Evolutionary conservation across 2,329 filamentous ascomycete species (phyloP).

Genomic region (Trichoderma pleuroti): DNA sequence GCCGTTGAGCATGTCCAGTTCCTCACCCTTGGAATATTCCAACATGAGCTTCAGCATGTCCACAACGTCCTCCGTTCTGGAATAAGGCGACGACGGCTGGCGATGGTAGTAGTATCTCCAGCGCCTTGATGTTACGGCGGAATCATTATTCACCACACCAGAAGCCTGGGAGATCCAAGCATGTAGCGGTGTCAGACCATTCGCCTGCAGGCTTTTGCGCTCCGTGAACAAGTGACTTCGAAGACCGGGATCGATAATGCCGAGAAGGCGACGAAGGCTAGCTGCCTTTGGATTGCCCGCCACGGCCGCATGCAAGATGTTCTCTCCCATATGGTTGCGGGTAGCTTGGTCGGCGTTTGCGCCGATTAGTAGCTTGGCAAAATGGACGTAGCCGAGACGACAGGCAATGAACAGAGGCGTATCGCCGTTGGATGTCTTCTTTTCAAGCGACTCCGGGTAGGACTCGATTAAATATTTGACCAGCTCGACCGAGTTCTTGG

Average conservation of each 20-base stretch:
- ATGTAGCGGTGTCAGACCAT: constrained; percentile 62
- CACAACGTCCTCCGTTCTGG: constrained; percentile 31
- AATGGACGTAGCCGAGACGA: constrained; percentile 49
- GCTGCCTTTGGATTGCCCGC: constrained; percentile 31
- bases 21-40: constrained; percentile 52
- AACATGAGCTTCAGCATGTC: constrained; percentile 49
- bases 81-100: constrained; percentile 24
- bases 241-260: constrained; percentile 56
- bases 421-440: constrained; percentile 53
- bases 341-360: constrained; percentile 67
- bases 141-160: constrained; percentile 19
- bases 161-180: constrained; percentile 46
- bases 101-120: constrained; percentile 18
- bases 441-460: constrained; percentile 57
- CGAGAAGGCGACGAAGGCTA: constrained; percentile 47
- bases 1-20: constrained; percentile 58
- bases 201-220: constrained; percentile 49
- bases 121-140: constrained; percentile 15
- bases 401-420: constrained; percentile 71
- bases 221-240: constrained; percentile 57
- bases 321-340: constrained; percentile 59
- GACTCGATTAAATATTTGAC: constrained; percentile 64
- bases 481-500: constrained; percentile 46
- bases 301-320: constrained; percentile 63
- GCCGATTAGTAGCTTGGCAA: constrained; percentile 59